These are phyloP conservation scores for Paxillus ammoniavirescens DNA, from an alignment of 768 basidiomycete genomes.

Conservation along the genomic window DNA sequence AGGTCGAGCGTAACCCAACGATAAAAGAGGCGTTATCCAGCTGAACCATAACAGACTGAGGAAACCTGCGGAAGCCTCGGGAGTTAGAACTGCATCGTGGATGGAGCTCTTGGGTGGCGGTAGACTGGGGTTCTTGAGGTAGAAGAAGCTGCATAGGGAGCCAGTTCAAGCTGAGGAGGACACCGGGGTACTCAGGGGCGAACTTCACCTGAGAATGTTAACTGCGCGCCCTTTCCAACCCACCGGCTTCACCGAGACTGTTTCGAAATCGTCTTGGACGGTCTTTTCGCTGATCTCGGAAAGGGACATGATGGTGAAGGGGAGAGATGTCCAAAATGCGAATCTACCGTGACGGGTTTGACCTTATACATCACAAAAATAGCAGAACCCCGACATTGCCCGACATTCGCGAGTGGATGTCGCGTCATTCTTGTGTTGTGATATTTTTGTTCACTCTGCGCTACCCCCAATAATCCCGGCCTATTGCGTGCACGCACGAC, in stretches of 20 bases:
- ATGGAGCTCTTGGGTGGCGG: slow-evolving; percentile 51
- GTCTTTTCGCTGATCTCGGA: not conserved
- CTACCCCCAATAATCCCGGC: no score
- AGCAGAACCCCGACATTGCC: no score
- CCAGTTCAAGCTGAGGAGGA: not conserved
- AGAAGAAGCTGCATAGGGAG: slow-evolving; percentile 9
- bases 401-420: no score
- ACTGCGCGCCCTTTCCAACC: not conserved
- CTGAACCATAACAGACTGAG: slow-evolving; percentile 61
- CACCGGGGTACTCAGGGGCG: no score
- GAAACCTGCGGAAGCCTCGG: slow-evolving; percentile 63
- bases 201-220: not conserved
- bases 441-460: no score
- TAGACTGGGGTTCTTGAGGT: slow-evolving; percentile 17
- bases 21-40: slow-evolving; percentile 75
- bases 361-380: no score
- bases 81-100: slow-evolving; percentile 59
- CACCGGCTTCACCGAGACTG: not conserved
- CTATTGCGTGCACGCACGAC: no score
- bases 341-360: no score
- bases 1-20: slow-evolving; percentile 76
- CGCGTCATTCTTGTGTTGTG: no score
- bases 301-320: not conserved
- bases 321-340: not conserved
- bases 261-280: not conserved